These are phyloP conservation scores for Gaeumannomyces sp. DNA, from an alignment of 2,329 filamentous ascomycete species.

Conservation along the genomic window DNA sequence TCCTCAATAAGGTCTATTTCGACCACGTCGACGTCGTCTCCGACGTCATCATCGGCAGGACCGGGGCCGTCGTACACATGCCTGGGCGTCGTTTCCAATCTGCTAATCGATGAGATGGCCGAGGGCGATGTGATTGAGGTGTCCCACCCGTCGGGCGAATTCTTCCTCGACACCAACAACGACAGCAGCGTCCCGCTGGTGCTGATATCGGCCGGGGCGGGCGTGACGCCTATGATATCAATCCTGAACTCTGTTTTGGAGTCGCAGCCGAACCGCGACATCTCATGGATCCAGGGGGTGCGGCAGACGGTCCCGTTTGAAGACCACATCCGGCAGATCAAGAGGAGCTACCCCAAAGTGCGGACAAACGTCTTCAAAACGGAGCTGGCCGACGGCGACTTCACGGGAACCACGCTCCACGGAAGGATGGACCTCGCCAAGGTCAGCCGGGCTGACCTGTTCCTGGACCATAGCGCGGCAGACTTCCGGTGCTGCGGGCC, in stretches of 20 bases:
- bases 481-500: conserved; percentile 52
- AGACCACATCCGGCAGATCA: conserved; percentile 41
- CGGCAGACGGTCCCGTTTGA: conserved; percentile 47
- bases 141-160: conserved; percentile 60
- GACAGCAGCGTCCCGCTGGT: conserved; percentile 43
- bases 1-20: conserved; percentile 26
- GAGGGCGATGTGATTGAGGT: conserved; percentile 58
- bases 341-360: conserved; percentile 28
- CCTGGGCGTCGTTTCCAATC: conserved; percentile 63
- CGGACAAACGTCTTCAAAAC: conserved; percentile 45
- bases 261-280: conserved; percentile 36
- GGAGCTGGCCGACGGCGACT: conserved; percentile 37
- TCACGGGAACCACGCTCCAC: conserved; percentile 35
- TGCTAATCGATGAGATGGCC: conserved; percentile 56
- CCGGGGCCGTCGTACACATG: conserved; percentile 33
- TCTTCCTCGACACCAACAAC: conserved; percentile 44
- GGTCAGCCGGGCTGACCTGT: conserved; percentile 37
- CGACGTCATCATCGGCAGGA: neutral
- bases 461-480: conserved; percentile 36
- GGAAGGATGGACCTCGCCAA: conserved; percentile 41
- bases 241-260: conserved; percentile 51
- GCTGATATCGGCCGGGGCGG: conserved; percentile 56
- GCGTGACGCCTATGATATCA: conserved; percentile 52
- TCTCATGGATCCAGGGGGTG: conserved; percentile 56
- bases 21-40: conserved; percentile 13